Conservation (phyloP, 345 rosid species). For the Linum trigynum region DNA sequence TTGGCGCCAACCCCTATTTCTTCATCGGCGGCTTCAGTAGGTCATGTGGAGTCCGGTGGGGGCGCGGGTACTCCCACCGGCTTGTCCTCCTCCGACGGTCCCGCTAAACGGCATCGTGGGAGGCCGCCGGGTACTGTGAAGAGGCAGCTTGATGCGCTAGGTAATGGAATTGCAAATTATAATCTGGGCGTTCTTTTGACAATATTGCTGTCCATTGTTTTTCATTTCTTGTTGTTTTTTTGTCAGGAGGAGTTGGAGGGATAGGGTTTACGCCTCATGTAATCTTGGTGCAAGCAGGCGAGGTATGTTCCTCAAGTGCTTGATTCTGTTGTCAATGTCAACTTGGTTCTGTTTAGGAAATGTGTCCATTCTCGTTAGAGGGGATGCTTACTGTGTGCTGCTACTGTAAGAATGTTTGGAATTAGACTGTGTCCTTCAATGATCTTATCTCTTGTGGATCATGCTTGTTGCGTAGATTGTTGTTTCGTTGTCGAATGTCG, state of each 20-base stretch:
- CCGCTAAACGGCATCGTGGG: slow-evolving; percentile 62
- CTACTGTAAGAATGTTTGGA: not conserved
- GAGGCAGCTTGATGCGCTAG: slow-evolving; percentile 88
- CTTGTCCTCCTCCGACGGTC: slow-evolving; percentile 38
- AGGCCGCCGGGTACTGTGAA: slow-evolving; percentile 93
- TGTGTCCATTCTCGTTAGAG: not conserved
- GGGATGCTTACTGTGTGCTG: no score
- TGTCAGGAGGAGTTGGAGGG: slow-evolving; percentile 68
- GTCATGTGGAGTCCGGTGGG: slow-evolving; percentile 33
- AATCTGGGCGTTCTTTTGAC: slow-evolving; percentile 2
- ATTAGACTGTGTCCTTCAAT: not conserved
- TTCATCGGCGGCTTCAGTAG: slow-evolving; percentile 38
- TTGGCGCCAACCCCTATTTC: slow-evolving; percentile 50
- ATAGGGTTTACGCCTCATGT: slow-evolving; percentile 97
- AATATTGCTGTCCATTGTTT: not conserved
- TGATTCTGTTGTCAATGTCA: not conserved
- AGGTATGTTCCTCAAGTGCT: slow-evolving; percentile 40
- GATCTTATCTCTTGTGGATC: not conserved
- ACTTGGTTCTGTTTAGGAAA: not conserved
- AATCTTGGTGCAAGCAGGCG: slow-evolving; percentile 69
- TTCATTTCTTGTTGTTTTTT: not conserved
- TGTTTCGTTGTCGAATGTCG: not conserved
- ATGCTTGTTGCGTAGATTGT: not conserved
- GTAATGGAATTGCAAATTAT: slow-evolving; percentile 22
- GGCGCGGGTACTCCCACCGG: slow-evolving; percentile 25